phyloP scores from a whole-genome alignment of 2,329 filamentous ascomycete species.

The Pseudofabraea citricarpa region DNA sequence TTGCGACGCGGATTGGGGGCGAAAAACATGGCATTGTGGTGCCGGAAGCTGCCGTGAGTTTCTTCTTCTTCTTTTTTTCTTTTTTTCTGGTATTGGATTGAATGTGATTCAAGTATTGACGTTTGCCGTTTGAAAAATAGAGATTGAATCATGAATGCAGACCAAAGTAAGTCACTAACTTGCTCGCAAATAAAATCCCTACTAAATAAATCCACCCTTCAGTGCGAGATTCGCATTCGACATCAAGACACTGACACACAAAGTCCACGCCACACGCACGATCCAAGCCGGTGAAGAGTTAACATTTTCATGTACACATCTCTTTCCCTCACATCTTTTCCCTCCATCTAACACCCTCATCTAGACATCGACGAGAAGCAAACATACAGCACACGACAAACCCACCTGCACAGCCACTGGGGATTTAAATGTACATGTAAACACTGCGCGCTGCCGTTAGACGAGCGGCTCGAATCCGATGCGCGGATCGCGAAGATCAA shows the following conservation, averaged over 20 bases:
- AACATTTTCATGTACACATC: conserved; percentile 7
- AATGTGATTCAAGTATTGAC: no score
- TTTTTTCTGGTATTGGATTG: no score
- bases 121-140: no score
- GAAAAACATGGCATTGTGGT: conserved; percentile 7
- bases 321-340: background rate
- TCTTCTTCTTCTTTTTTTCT: no score
- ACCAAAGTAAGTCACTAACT: conserved; percentile 5
- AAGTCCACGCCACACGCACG: conserved; percentile 9
- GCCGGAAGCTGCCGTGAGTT: conserved; percentile 8
- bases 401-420: conserved; percentile 7
- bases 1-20: conserved; percentile 5
- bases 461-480: background rate
- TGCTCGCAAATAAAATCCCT: background rate
- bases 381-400: background rate
- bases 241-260: conserved; percentile 5
- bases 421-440: conserved; percentile 9
- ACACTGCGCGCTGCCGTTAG: conserved; percentile 3
- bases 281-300: conserved; percentile 12
- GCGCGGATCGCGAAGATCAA: background rate
- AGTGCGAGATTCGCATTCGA: conserved; percentile 10
- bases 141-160: conserved; percentile 12
- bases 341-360: background rate
- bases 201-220: background rate
- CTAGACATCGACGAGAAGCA: conserved; percentile 9